Conservation (phyloP, 2,329 filamentous ascomycete genomes). For the Aspergillus pseudoviridinutans region DNA sequence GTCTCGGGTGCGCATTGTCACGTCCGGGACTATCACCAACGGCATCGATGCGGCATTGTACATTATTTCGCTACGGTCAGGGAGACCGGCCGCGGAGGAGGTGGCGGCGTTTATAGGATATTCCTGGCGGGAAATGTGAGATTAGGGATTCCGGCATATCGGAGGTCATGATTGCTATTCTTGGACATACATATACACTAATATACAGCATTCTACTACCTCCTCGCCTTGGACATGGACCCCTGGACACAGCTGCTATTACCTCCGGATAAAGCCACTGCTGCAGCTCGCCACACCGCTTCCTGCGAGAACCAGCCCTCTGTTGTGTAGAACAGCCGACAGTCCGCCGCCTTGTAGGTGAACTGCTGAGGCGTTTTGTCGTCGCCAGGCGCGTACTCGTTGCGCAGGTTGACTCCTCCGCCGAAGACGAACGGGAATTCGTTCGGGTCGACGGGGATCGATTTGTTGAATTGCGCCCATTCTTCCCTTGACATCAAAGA, state of each 20-base stretch:
- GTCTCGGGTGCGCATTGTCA: neutral
- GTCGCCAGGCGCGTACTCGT: constrained; percentile 44
- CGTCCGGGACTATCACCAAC: neutral
- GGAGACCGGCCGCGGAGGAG: neutral
- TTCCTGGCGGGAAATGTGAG: neutral
- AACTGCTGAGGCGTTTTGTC: constrained; percentile 54
- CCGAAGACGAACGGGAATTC: constrained; percentile 11
- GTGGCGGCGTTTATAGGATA: constrained; percentile 1
- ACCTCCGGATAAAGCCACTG: neutral
- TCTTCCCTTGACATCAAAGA: neutral
- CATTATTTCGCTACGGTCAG: neutral
- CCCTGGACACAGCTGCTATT: neutral
- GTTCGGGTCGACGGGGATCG: constrained; percentile 11
- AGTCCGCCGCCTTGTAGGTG: constrained; percentile 58
- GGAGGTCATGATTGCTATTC: neutral
- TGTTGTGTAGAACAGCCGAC: constrained; percentile 57
- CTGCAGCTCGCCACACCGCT: neutral
- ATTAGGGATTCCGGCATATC: neutral
- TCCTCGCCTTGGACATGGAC: neutral
- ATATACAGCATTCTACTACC: neutral
- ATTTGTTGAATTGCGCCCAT: constrained; percentile 2
- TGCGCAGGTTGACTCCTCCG: constrained; percentile 40
- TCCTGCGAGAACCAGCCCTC: constrained; percentile 33
- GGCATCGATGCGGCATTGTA: constrained; percentile 1
- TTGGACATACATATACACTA: neutral